phyloP scores from a whole-genome alignment of 2,329 filamentous ascomycete species.

The Ustilaginoidea virens region DNA sequence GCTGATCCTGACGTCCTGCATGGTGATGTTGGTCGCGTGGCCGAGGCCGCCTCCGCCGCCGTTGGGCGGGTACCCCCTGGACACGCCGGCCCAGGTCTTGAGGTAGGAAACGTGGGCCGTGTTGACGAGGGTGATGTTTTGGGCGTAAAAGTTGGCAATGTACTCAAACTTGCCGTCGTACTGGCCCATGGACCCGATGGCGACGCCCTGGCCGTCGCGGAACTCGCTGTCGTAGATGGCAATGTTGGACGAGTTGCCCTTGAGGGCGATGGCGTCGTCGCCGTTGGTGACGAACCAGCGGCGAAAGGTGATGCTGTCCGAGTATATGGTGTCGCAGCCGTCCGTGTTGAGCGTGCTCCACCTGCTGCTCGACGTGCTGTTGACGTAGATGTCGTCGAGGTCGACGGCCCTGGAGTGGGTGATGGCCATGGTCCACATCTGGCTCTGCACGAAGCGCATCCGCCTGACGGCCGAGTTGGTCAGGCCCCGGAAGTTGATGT shows the following conservation, averaged over 20 bases:
- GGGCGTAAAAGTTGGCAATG: slow-evolving; percentile 31
- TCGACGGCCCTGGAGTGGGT: slow-evolving; percentile 29
- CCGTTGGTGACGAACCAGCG: slow-evolving; percentile 35
- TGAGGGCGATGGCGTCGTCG: slow-evolving; percentile 37
- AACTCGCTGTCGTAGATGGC: slow-evolving; percentile 31
- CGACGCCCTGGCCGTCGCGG: slow-evolving; percentile 34
- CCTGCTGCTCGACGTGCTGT: slow-evolving; percentile 25
- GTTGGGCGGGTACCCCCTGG: slow-evolving; percentile 36
- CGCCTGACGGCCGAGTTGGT: slow-evolving; percentile 31
- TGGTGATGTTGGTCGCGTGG: slow-evolving; percentile 15
- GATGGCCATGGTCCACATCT: slow-evolving; percentile 46
- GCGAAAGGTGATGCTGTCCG: slow-evolving; percentile 33
- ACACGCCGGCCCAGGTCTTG: slow-evolving; percentile 42
- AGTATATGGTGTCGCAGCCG: slow-evolving; percentile 35
- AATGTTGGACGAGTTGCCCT: slow-evolving; percentile 41
- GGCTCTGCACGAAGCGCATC: slow-evolving; percentile 36
- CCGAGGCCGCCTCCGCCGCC: slow-evolving; percentile 41
- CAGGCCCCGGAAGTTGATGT: slow-evolving; percentile 27
- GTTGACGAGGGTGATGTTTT: slow-evolving; percentile 29
- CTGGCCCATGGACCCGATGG: slow-evolving; percentile 42
- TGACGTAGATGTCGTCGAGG: slow-evolving; percentile 36
- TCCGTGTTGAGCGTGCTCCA: slow-evolving; percentile 24
- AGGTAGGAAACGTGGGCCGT: slow-evolving; percentile 34
- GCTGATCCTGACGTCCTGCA: slow-evolving; percentile 16
- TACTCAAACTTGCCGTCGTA: slow-evolving; percentile 31